Base-by-base conservation (phyloP, 495 filamentous ascomycete genomes). In the Penicillium arizonense region DNA sequence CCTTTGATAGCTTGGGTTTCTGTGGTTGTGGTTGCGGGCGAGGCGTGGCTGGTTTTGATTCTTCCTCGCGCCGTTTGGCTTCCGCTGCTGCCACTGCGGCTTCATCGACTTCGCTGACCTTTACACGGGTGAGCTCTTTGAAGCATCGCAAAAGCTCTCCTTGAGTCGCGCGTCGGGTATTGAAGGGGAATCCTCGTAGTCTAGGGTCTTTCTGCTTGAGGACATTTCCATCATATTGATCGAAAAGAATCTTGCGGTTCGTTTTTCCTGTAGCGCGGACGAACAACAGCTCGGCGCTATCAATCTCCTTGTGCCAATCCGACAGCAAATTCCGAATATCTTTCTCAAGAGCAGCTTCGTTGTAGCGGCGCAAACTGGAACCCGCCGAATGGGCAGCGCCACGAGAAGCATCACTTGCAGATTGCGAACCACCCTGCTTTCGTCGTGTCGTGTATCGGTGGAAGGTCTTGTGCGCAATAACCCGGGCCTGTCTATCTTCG, bases 381-480 rank as follows among this genome's bases (percentile, higher is more conserved):
- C 94, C 94, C 16, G 94, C 95, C 2, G 95, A 97, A 68, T 98
- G 90, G 6, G 94, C 94, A 24, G 86, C 84, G 4, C 94, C 93
- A 61, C 96, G 96, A 4, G 91, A 83, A 33, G 87, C 82, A 65
- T 98, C 94, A 64, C 88, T 97, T 23, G 94, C 85, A 6, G 91
- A 93, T 68, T 98, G 94, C 30, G 91, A 83, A 12, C 94, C 94
- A 73, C 94, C 94, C 69, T 98, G 94, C 61, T 97, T 98, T 49
- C 93, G 84, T 37, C 94, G 80, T 0, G 94, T 98, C 0, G 94
- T 98, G 62, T 98, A 98, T 23, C 95, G 82, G 67, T 98, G 94
- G 71, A 97, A 97, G 0, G 95, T 96, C 70, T 98, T 97, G 67
- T 97, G 94, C 3, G 89, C 94, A 47, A 97, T 75, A 3, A 98